Evolutionary conservation across 2,329 filamentous ascomycete species (phyloP).

Genomic region (Alternaria angustiovoidea): DNA sequence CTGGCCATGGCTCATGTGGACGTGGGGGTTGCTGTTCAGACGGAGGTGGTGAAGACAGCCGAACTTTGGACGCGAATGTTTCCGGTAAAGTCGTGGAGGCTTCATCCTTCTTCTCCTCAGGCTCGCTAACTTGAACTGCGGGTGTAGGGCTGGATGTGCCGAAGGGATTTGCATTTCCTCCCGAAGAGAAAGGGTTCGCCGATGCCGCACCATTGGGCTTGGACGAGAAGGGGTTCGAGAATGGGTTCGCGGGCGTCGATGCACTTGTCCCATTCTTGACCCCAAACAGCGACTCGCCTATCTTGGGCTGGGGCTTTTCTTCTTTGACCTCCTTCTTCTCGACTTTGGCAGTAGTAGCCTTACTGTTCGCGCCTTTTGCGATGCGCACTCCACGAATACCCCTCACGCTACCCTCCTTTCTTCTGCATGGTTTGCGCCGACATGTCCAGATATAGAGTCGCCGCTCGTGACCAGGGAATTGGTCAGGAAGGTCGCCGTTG

Average conservation of each 20-base stretch:
- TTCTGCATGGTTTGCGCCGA: conserved; percentile 76
- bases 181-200: conserved; percentile 65
- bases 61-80: conserved; percentile 76
- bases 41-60: conserved; percentile 56
- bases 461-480: conserved; percentile 86
- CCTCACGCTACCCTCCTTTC: conserved; percentile 83
- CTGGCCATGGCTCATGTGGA: conserved; percentile 78
- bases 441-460: conserved; percentile 89
- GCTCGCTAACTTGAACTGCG: conserved; percentile 22
- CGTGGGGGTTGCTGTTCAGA: conserved; percentile 46
- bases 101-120: conserved; percentile 33
- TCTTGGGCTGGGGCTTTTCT: conserved; percentile 53
- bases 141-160: conserved; percentile 56
- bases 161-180: conserved; percentile 38
- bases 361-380: conserved; percentile 47
- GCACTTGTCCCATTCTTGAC: conserved; percentile 56
- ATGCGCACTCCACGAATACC: conserved; percentile 74
- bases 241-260: conserved; percentile 37
- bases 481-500: conserved; percentile 86
- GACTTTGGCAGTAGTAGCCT: conserved; percentile 19
- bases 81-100: conserved; percentile 68
- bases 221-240: conserved; percentile 68
- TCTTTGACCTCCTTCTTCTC: conserved; percentile 34
- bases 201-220: conserved; percentile 46
- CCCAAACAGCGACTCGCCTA: conserved; percentile 77